Base-by-base conservation (phyloP, 2,329 filamentous ascomycete genomes). In the Cordyceps tenuipes region DNA sequence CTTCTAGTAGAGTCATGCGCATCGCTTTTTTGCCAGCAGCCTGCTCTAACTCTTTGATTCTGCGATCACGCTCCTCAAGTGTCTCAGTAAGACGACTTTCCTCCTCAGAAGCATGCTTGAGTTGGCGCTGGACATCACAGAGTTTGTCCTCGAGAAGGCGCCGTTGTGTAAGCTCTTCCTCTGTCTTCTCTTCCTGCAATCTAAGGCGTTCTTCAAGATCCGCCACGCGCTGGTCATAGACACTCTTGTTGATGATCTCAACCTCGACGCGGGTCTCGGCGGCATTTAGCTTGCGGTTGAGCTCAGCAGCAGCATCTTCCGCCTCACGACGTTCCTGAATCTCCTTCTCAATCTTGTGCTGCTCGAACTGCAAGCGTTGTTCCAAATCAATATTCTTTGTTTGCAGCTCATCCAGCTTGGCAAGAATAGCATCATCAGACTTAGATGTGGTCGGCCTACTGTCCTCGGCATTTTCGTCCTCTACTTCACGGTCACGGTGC, bases 61-160 rank as follows among this genome's bases (percentile, higher is more conserved):
- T 84, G 57, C 83, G 78, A n/a, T 90, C 83, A 65, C 83, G 86
- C 66, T 91, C 86, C 47, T 90, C 86, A 52, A 88, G 75, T 44
- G 83, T 80, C 61, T 86, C 81, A 29, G 85, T 80, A 5, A 92
- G 80, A 58, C 86, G 82, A 64, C 81, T 81, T 64, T 89, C 86
- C 68, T 91, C 87, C 68, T 90, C 86, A n/a, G 87, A 83, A 5
- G 87, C 82, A 63, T 85, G 81, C 61, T 84, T 82, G 29, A 91
- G 78, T 23, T 87, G 79, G 59, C 85, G 80, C 71, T 91, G 86
- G n/a, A 86, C 79, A 68, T 92, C 88, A 5, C 86, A 82, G 15
- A 90, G 76, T 62, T 83, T 83, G 67, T 92, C 89, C 69, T 92
- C 88, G 1, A 86, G 86, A 39, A 83, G 79, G 58, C 87, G 82